A percentile compares a stretch with the other conserved stretches of the same genome.
These are phyloP conservation scores for Cylindrodendrum hubeiense DNA, from an alignment of 2,329 filamentous ascomycete genomes.

Conservation along the genomic window DNA sequence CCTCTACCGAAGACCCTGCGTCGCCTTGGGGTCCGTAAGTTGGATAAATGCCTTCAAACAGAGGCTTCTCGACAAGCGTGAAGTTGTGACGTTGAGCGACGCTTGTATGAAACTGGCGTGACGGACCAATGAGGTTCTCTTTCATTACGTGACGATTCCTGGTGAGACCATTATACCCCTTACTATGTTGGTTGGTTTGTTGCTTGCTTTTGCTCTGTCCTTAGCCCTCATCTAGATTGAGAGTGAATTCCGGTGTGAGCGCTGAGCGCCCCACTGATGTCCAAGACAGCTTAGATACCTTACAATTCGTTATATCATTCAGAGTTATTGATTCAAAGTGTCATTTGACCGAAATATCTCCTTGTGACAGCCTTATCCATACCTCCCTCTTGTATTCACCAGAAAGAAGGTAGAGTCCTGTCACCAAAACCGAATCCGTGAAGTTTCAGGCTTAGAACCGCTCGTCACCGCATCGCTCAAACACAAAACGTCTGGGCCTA, in stretches of 20 bases:
- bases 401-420: too few relatives aligned
- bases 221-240: not conserved
- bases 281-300: not conserved
- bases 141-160: slow-evolving; percentile 19
- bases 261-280: not conserved
- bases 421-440: not conserved
- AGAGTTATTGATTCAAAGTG: not conserved
- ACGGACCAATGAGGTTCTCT: slow-evolving; percentile 12
- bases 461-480: not conserved
- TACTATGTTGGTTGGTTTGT: slow-evolving; percentile 4
- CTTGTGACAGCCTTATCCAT: not conserved
- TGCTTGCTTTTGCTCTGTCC: slow-evolving; percentile 2
- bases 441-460: not conserved
- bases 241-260: not conserved
- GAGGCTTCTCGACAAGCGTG: not conserved
- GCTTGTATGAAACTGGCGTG: not conserved
- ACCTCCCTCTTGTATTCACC: not conserved
- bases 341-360: not conserved
- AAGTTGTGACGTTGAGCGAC: not conserved
- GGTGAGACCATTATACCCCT: slow-evolving; percentile 25
- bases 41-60: not conserved
- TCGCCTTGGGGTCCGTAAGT: slow-evolving; percentile 34
- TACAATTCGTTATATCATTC: not conserved
- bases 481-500: not conserved
- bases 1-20: slow-evolving; percentile 34